phyloP scores from a whole-genome alignment of 2,329 filamentous ascomycete species.

The Aspergillus pseudoglaucus region DNA sequence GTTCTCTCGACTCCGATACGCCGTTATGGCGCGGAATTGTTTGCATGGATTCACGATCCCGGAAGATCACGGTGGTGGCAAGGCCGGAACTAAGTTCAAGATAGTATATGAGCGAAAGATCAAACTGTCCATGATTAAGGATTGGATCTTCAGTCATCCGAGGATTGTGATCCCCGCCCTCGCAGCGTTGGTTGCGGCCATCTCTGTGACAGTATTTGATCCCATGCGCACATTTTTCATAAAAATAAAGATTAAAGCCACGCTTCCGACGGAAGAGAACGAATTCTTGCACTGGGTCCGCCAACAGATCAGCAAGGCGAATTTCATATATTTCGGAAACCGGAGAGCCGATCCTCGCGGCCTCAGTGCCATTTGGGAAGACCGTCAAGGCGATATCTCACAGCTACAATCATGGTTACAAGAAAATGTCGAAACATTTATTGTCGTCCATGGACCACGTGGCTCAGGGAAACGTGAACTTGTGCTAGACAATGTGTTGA shows the following conservation, averaged over 20 bases:
- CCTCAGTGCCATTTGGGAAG: slow-evolving; percentile 78
- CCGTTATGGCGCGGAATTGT: slow-evolving; percentile 86
- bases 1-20: slow-evolving; percentile 65
- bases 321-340: slow-evolving; percentile 37
- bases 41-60: slow-evolving; percentile 74
- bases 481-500: slow-evolving; percentile 75
- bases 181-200: slow-evolving; percentile 70
- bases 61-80: slow-evolving; percentile 65
- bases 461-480: slow-evolving; percentile 88
- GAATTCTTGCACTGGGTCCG: slow-evolving; percentile 74
- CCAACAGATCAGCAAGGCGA: slow-evolving; percentile 49
- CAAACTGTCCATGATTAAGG: slow-evolving; percentile 72
- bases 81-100: slow-evolving; percentile 67
- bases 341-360: slow-evolving; percentile 58
- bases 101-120: slow-evolving; percentile 76
- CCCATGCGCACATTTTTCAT: slow-evolving; percentile 92
- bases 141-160: slow-evolving; percentile 82
- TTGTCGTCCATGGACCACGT: slow-evolving; percentile 85
- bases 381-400: slow-evolving; percentile 73
- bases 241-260: slow-evolving; percentile 74
- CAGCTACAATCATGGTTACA: slow-evolving; percentile 79
- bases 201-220: slow-evolving; percentile 86
- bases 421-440: slow-evolving; percentile 85
- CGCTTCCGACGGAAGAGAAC: slow-evolving; percentile 67
- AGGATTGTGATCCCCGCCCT: slow-evolving; percentile 78